A percentile compares a stretch with the other conserved stretches of the same genome.
Evolutionary conservation across 805 yeast genomes (phyloP).

Genomic region (Yarrowia sp.): DNA sequence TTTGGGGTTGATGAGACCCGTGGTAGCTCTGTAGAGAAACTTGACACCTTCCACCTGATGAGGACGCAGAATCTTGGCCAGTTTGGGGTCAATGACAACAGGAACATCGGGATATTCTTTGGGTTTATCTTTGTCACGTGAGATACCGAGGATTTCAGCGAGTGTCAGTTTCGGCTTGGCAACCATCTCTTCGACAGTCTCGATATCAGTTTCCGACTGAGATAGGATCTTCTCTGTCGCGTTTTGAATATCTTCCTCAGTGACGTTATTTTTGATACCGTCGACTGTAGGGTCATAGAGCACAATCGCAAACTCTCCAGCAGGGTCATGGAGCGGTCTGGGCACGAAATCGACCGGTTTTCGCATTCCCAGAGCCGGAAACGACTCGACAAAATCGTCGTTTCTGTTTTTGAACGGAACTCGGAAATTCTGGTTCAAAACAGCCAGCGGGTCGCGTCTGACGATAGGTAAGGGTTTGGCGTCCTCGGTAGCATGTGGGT

Average conservation of each 20-base stretch:
- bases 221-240: slow-evolving; percentile 32
- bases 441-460: slow-evolving; percentile 12
- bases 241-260: slow-evolving; percentile 33
- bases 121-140: slow-evolving; percentile 44
- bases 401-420: slow-evolving; percentile 9
- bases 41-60: slow-evolving; percentile 96
- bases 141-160: slow-evolving; percentile 76
- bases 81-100: slow-evolving; percentile 88
- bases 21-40: slow-evolving; percentile 83
- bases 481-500: not conserved
- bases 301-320: slow-evolving; percentile 89
- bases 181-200: slow-evolving; percentile 35
- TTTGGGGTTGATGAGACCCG: slow-evolving; percentile 62
- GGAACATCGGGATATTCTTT: slow-evolving; percentile 79
- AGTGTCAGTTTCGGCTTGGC: slow-evolving; percentile 45
- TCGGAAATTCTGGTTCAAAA: slow-evolving; percentile 9
- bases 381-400: slow-evolving; percentile 6
- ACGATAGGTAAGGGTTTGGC: not conserved
- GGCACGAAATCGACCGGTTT: slow-evolving; percentile 69
- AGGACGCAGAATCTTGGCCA: slow-evolving; percentile 83
- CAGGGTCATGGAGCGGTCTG: slow-evolving; percentile 91
- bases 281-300: slow-evolving; percentile 94
- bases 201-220: slow-evolving; percentile 37
- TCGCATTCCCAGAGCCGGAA: slow-evolving; percentile 79
- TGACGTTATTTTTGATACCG: slow-evolving; percentile 30